phyloP scores from a whole-genome alignment of 768 basidiomycete genomes.

The Cystofilobasidium ferigula region DNA sequence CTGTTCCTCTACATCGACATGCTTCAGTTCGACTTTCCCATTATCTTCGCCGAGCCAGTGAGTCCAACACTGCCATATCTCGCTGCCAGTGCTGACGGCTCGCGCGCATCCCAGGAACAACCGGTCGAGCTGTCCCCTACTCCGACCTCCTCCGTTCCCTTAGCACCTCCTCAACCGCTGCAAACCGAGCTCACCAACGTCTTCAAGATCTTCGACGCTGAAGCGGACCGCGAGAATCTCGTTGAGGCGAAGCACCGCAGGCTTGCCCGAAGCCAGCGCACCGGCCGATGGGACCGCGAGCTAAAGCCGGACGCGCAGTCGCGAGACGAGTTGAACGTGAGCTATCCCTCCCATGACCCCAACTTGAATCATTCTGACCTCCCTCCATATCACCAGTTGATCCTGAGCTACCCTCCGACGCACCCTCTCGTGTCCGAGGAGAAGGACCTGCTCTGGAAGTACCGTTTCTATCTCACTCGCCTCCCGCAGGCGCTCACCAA shows the following conservation, averaged over 20 bases:
- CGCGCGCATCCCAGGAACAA: background rate
- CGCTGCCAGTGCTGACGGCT: background rate
- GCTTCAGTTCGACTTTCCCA: conserved; percentile 92
- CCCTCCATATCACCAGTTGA: background rate
- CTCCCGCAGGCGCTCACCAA: conserved; percentile 87
- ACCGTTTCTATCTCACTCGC: conserved; percentile 88
- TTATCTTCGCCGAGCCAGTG: conserved; percentile 84
- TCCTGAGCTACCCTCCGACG: conserved; percentile 65
- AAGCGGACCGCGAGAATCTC: conserved; percentile 81
- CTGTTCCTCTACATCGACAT: conserved; percentile 94
- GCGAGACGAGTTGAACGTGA: conserved; percentile 77
- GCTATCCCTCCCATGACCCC: conserved; percentile 33
- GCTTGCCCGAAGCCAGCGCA: conserved; percentile 84
- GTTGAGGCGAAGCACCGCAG: conserved; percentile 95
- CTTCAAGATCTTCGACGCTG: conserved; percentile 71
- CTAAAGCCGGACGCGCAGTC: conserved; percentile 94
- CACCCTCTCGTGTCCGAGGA: conserved; percentile 76
- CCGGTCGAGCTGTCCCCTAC: conserved; percentile 18
- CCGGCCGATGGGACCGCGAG: conserved; percentile 87
- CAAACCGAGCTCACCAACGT: conserved; percentile 40
- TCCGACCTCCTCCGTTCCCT: conserved; percentile 28
- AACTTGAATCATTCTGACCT: background rate
- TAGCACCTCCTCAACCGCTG: conserved; percentile 7
- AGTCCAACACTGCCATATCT: conserved; percentile 29
- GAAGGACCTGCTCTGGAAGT: conserved; percentile 96